Base-by-base conservation (phyloP, 805 yeast species). In the Lipomyces japonicus region DNA sequence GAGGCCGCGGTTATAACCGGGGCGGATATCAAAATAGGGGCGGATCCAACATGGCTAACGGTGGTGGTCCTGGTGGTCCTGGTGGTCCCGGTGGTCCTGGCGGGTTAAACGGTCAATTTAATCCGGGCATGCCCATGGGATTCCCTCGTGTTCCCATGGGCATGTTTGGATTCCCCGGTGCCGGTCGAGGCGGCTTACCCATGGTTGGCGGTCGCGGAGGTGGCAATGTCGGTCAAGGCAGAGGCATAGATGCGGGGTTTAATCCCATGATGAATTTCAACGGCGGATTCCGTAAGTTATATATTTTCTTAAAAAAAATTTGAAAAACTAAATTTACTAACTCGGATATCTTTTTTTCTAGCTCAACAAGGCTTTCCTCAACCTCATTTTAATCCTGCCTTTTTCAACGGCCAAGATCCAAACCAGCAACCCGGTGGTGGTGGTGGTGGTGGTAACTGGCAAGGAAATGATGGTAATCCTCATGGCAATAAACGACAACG, bases 401-500 rank as follows among this genome's bases (percentile, higher is more conserved):
- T 54, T 30, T 46, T 52, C 32, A 45, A 45, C 21, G 52, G 52
- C n/a, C 53, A 60, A 32, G 49, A 51, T 23, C 37, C 47, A 21
- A 37, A 42, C 36, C 51, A 53, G 32, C 43, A 51, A 41, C n/a
- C n/a, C n/a, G n/a, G n/a, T n/a, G 42, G 49, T 23, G 16, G 44
- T 35, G 24, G 49, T 25, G 41, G 48, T 42, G 40, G 36, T 5
- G 43, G 50, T 34, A 50, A 43, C 24, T 44, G 48, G 51, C 51
- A 48, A 44, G 51, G 42, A 9, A 35, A 50, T 34, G 58, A 42
- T 42, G 50, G 57, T 12, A 57, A 57, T 34, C 60, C 60, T 21
- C 60, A 57, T 31, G 60, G 60, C 19, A 55, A 50, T 44, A 59
- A 56, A 44, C 42, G 57, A 28, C 46, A 43, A 32, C 35, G 52